Evolutionary conservation across 306 rosid genomes (phyloP), one percentile per base, ranked within the genome.

Genomic region (Cicer arietinum): DNA sequence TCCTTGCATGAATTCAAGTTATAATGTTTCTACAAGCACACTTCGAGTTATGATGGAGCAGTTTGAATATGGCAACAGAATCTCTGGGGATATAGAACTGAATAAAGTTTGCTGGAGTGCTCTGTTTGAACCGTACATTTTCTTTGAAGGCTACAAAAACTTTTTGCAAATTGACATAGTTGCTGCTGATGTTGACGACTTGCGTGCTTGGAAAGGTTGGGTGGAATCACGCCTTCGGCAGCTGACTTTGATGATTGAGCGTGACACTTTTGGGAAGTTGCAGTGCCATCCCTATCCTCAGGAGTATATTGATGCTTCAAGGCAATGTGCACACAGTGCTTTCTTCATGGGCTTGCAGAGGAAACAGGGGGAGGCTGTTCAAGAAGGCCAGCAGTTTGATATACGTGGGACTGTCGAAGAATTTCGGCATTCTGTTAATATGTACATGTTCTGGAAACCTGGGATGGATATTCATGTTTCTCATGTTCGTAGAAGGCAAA

Each of bases 1-100:
- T 84, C 98, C 98, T 22, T 86, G 98, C 85, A 94, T 94, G 97
- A 94, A 94, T 76, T 94, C 98, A 76, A 91, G 97, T 84, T 94
- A 91, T 76, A 94, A 90, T 79, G 98, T 90, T 67, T 91, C 97
- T 16, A 79, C 86, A 57, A 94, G 98, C 86, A 94, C 98, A 62
- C 88, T 90, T 47, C 92, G 97, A 30, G 96, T 94, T 71, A 94
- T 94, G 90, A 90, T 82, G 88, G 98, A 94, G 84, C 98, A 94
- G 77, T 88, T 94, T 80, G 77, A 88, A 52, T 81, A 74, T 81
- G 96, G 96, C 69, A 88, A 91, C 86, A 79, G 50, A 76, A 88
- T 86, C 58, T 91, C 96, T 76, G 94, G 79, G 94, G 91, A 91
- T 74, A 85, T 94, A 69, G 97, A 94, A 72, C 71, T 88, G 82